phyloP scores from a whole-genome alignment of 1,284 basidiomycete genomes.

The Cryptococcus deneoformans region DNA sequence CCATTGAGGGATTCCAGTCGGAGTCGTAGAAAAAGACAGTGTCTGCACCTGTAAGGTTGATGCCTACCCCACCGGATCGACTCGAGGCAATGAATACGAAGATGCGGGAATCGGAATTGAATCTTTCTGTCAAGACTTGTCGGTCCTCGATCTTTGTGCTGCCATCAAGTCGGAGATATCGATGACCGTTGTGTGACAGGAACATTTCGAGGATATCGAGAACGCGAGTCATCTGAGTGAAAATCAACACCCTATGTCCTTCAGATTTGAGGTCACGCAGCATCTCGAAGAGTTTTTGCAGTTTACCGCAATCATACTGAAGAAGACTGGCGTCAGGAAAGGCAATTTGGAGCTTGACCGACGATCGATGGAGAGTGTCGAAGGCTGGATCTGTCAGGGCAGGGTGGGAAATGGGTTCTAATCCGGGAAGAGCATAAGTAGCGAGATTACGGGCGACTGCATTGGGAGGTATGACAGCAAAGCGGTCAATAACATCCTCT shows the following conservation, averaged over 20 bases:
- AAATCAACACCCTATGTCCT: slow-evolving; percentile 88
- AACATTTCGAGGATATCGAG: slow-evolving; percentile 94
- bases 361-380: slow-evolving; percentile 66
- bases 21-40: slow-evolving; percentile 91
- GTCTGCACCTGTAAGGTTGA: slow-evolving; percentile 96
- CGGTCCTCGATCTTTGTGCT: slow-evolving; percentile 94
- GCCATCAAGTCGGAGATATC: slow-evolving; percentile 90
- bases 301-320: slow-evolving; percentile 96
- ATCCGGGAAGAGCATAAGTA: slow-evolving; percentile 30
- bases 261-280: slow-evolving; percentile 80
- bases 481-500: slow-evolving; percentile 62
- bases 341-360: slow-evolving; percentile 86
- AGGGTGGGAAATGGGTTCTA: slow-evolving; percentile 43
- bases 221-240: slow-evolving; percentile 96
- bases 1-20: slow-evolving; percentile 98
- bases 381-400: slow-evolving; percentile 52
- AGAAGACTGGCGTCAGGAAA: slow-evolving; percentile 88
- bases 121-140: slow-evolving; percentile 94
- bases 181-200: slow-evolving; percentile 87
- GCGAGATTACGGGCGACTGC: slow-evolving; percentile 76
- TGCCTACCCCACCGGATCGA: slow-evolving; percentile 90
- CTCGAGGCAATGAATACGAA: slow-evolving; percentile 95
- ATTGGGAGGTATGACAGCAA: slow-evolving; percentile 78
- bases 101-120: slow-evolving; percentile 85
- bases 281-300: slow-evolving; percentile 76